Evolutionary conservation across 1,139 yeast species (phyloP), one percentile per base, ranked within the genome.

Genomic region (Debaryomyces subglobosus): DNA sequence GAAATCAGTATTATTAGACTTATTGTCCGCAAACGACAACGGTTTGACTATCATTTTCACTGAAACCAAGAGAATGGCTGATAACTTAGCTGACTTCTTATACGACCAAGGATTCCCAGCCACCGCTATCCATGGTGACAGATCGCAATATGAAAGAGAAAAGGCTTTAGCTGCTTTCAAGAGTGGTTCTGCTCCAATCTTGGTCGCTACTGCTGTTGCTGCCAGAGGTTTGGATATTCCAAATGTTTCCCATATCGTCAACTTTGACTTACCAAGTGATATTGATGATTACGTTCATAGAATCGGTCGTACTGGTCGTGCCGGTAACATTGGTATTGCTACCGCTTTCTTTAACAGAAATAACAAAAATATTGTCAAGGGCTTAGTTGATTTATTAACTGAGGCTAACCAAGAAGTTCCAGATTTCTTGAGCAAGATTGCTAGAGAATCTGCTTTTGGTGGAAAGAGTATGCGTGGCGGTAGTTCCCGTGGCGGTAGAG

Each of bases 271-370:
- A 71, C 99, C 99, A 67, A 80, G 89, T 67, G 98, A 94, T 72
- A 89, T 92, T 65, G 99, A 94, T 72, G 99, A 94, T 74, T 94
- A 94, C 69, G 99, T 94, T 56, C 99, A 94, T 79, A 89, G 99
- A 81, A 94, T 94, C 68, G 99, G 99, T 82, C 95, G 99, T 86
- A 94, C 99, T 64, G 99, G 99, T 75, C 96, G 99, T 85, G 99
- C 99, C 64, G 99, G 99, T 82, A 94, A 94, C 78, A 85, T 88
- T 57, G 99, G 99, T 87, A 81, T 89, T 64, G 97, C 99, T 59
- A 92, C 97, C 60, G 96, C 99, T 48, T 94, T 94, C 80, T 90
- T 94, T 77, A 94, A 94, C 86, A 88, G 98, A 77, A 89, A 88
- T 69, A 95, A 91, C 84, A 85, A 81, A 68, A 91, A 91, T 67